Percentiles rank a stretch among this genome's conserved stretches.
Conservation (phyloP, 2,329 filamentous ascomycete species). For the Paraphoma chrysanthemicola region DNA sequence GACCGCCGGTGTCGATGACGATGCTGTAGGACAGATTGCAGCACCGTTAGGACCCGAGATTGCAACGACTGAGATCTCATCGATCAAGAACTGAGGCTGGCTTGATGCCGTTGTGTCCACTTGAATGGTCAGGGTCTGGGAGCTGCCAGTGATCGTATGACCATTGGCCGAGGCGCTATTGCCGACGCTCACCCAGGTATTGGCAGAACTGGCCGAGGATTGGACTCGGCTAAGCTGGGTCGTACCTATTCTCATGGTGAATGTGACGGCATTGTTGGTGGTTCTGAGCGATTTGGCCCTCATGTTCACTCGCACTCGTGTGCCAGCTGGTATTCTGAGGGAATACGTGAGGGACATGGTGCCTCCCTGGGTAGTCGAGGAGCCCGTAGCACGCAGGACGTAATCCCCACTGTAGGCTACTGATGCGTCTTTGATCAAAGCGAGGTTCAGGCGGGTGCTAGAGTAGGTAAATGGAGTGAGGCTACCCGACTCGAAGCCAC, state of each 20-base stretch:
- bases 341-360: background rate
- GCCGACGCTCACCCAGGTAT: background rate
- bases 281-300: background rate
- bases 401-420: background rate
- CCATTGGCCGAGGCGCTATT: background rate
- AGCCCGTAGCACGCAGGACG: background rate
- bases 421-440: background rate
- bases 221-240: background rate
- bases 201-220: background rate
- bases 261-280: background rate
- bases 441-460: background rate
- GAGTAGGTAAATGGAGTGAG: background rate
- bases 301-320: background rate
- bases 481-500: background rate
- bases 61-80: background rate
- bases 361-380: background rate
- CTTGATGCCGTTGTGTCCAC: background rate
- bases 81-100: background rate
- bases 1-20: background rate
- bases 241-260: background rate
- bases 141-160: background rate
- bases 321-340: background rate
- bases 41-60: background rate
- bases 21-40: background rate
- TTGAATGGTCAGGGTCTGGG: background rate